A percentile compares a stretch with the other conserved stretches of the same genome.
Conservation (phyloP, 1,284 basidiomycete species). For the Heterobasidion occidentale region DNA sequence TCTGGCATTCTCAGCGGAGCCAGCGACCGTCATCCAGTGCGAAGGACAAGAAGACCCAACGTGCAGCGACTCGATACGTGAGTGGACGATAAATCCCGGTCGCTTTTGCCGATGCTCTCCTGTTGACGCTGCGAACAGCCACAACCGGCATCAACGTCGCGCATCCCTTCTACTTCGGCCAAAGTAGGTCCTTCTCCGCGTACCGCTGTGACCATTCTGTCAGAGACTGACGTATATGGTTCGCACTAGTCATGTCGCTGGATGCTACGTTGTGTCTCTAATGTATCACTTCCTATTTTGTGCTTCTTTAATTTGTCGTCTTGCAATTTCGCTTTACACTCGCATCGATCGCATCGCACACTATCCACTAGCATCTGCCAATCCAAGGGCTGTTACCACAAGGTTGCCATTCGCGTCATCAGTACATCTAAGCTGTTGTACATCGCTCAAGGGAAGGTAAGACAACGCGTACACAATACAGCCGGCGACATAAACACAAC, state of each 20-base stretch:
- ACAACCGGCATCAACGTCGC: constrained; percentile 13
- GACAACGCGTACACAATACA: constrained; percentile 1
- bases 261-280: constrained; percentile 13
- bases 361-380: no score
- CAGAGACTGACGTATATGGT: neutral
- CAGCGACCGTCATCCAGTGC: constrained; percentile 8
- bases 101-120: neutral
- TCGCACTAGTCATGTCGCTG: constrained; percentile 9
- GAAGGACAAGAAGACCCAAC: constrained; percentile 11
- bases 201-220: no score
- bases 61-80: constrained; percentile 13
- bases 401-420: neutral
- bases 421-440: neutral
- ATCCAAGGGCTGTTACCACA: no score
- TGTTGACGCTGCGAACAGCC: constrained; percentile 3
- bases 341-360: no score
- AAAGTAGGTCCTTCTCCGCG: constrained; percentile 5
- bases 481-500: constrained; percentile 3
- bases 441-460: neutral
- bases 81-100: neutral
- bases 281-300: neutral
- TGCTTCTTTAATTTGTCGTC: neutral
- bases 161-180: constrained; percentile 12
- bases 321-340: neutral
- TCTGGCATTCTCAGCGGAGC: constrained; percentile 2